These are phyloP conservation scores for Cokeromyces recurvatus DNA, from an alignment of 371 early-diverging fungal genomes.

Conservation along the genomic window DNA sequence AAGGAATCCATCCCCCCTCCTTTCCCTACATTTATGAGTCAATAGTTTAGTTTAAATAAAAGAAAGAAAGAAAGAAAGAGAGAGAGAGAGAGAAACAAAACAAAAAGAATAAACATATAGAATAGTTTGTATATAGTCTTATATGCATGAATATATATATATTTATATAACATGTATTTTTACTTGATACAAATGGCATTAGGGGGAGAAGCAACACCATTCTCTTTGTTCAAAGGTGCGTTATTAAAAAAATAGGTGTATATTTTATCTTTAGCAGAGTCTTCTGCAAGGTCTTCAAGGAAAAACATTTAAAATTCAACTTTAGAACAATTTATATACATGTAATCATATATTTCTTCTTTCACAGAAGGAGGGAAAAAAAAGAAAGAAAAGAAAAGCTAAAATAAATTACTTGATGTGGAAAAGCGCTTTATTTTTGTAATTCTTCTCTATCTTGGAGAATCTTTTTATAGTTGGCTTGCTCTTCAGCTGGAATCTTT, in stretches of 20 bases:
- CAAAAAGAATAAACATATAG: constrained; percentile 6
- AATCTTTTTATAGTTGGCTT: constrained; percentile 1
- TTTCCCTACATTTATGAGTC: constrained; percentile 66
- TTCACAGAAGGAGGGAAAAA: too few species aligned
- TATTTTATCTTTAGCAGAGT: constrained; percentile 27
- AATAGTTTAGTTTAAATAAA: neutral
- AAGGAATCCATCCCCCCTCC: constrained; percentile 63
- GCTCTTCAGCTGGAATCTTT: constrained; percentile 15
- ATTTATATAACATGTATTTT: too few species aligned
- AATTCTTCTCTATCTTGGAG: constrained; percentile 5
- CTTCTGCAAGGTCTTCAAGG: constrained; percentile 35
- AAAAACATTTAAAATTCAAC: constrained; percentile 39
- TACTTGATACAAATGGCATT: constrained; percentile 45
- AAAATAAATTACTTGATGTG: too few species aligned
- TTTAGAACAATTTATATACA: too few species aligned
- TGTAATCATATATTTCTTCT: too few species aligned
- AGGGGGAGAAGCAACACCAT: constrained; percentile 39
- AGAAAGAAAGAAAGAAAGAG: too few species aligned
- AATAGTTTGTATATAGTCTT: constrained; percentile 8
- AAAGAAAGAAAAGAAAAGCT: too few species aligned
- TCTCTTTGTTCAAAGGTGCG: constrained; percentile 38
- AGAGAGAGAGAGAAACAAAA: neutral
- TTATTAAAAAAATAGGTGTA: constrained; percentile 39
- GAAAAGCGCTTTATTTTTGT: too few species aligned
- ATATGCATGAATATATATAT: too few species aligned